Conservation (phyloP, 2,329 filamentous ascomycete genomes). For the Pseudocercospora macadamiae region DNA sequence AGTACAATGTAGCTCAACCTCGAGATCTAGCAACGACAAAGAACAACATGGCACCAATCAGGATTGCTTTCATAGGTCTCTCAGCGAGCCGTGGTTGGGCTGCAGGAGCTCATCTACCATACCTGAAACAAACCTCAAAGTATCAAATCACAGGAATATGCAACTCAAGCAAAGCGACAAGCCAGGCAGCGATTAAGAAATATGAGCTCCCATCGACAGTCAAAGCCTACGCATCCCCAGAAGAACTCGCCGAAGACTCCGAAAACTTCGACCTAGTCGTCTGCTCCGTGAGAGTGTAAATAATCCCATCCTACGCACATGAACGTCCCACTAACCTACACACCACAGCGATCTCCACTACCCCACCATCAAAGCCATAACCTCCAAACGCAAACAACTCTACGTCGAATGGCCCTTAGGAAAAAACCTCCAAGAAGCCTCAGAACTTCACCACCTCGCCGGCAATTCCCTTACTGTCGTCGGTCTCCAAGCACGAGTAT, state of each 20-base stretch:
- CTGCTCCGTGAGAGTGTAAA: slow-evolving; percentile 44
- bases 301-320: neutral
- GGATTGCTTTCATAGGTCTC: slow-evolving; percentile 11
- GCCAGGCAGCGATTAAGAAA: slow-evolving; percentile 10
- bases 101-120: slow-evolving; percentile 2
- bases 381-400: slow-evolving; percentile 50
- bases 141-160: slow-evolving; percentile 11
- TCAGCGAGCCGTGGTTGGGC: slow-evolving; percentile 3
- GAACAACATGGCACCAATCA: slow-evolving; percentile 9
- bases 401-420: slow-evolving; percentile 56
- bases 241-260: slow-evolving; percentile 47
- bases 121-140: slow-evolving; percentile 7
- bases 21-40: neutral
- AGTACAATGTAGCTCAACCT: neutral
- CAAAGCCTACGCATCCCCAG: slow-evolving; percentile 47
- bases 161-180: slow-evolving; percentile 13
- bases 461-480: slow-evolving; percentile 49
- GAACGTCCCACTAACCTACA: neutral
- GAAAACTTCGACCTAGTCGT: slow-evolving; percentile 51
- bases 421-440: slow-evolving; percentile 44
- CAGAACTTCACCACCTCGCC: slow-evolving; percentile 47
- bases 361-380: slow-evolving; percentile 43
- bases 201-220: slow-evolving; percentile 32
- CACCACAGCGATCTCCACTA: slow-evolving; percentile 46
- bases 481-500: slow-evolving; percentile 49